Conservation (phyloP, 2,329 filamentous ascomycete species). For the Fusarium sp. region DNA sequence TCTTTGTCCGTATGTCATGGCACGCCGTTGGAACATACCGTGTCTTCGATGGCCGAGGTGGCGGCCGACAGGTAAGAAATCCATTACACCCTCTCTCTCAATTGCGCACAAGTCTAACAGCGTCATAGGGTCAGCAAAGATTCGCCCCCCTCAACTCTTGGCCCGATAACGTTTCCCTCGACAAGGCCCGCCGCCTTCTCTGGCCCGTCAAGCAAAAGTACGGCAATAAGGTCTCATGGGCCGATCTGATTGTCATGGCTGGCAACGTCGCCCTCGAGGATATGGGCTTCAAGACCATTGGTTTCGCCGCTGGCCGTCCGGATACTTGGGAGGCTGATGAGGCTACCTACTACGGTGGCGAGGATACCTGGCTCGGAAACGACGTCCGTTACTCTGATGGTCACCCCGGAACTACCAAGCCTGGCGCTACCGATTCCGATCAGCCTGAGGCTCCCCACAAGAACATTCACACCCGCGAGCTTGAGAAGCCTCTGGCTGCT, state of each 20-base stretch:
- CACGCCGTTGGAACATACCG: conserved; percentile 84
- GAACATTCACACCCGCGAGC: conserved; percentile 70
- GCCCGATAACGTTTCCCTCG: conserved; percentile 82
- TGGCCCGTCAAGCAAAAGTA: conserved; percentile 89
- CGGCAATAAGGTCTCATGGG: conserved; percentile 84
- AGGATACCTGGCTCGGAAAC: conserved; percentile 79
- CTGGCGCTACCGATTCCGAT: conserved; percentile 29
- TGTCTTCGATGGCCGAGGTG: conserved; percentile 79
- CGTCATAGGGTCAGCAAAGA: conserved; percentile 73
- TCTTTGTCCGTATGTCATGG: conserved; percentile 86
- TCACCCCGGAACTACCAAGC: conserved; percentile 53
- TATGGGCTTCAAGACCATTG: conserved; percentile 80
- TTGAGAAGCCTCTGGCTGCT: conserved; percentile 75
- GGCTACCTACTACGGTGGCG: conserved; percentile 81
- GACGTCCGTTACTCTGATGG: conserved; percentile 78
- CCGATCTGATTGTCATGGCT: conserved; percentile 76
- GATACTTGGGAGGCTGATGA: conserved; percentile 83
- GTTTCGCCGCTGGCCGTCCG: conserved; percentile 77
- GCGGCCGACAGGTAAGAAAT: conserved; percentile 67
- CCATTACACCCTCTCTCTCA: neutral
- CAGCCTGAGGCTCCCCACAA: conserved; percentile 1
- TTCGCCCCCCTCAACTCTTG: conserved; percentile 86
- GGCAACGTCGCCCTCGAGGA: conserved; percentile 83
- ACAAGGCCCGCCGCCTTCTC: conserved; percentile 83
- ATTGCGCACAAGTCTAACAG: neutral